Percentiles rank a stretch among this genome's conserved stretches.
Evolutionary conservation across 2,329 filamentous ascomycete species (phyloP).

Genomic region (Aspergillus novofumigatus): DNA sequence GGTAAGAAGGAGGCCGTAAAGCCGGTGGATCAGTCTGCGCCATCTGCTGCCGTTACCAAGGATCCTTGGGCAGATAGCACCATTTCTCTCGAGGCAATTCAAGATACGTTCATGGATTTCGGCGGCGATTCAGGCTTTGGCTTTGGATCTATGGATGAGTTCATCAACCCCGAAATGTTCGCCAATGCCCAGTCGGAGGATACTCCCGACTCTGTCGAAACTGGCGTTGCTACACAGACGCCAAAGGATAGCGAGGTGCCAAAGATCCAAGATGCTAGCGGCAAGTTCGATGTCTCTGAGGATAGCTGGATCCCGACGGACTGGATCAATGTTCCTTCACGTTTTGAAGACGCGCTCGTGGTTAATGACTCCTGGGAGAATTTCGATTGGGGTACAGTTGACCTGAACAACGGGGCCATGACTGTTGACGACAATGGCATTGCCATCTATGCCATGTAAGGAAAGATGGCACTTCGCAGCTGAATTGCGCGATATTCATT

Average conservation of each 20-base stretch:
- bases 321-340: constrained; percentile 30
- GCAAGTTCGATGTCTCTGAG: constrained; percentile 25
- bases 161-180: constrained; percentile 36
- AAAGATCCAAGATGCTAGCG: constrained; percentile 27
- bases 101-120: constrained; percentile 35
- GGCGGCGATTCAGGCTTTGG: constrained; percentile 27
- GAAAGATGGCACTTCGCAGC: constrained; percentile 9
- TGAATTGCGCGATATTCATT: constrained; percentile 9
- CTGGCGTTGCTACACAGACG: constrained; percentile 32
- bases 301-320: constrained; percentile 30
- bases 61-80: constrained; percentile 37
- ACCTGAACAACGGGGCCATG: constrained; percentile 26
- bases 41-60: constrained; percentile 14
- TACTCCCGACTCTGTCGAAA: constrained; percentile 37
- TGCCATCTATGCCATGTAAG: constrained; percentile 26
- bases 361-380: constrained; percentile 27
- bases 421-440: constrained; percentile 23
- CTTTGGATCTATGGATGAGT: constrained; percentile 35
- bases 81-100: constrained; percentile 35
- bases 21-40: constrained; percentile 12
- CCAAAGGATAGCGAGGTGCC: constrained; percentile 34
- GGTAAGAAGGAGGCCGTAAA: constrained; percentile 25
- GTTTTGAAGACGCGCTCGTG: constrained; percentile 20
- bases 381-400: constrained; percentile 39
- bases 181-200: constrained; percentile 28